phyloP scores from a whole-genome alignment of 768 basidiomycete genomes.

The Lactarius evosmus region DNA sequence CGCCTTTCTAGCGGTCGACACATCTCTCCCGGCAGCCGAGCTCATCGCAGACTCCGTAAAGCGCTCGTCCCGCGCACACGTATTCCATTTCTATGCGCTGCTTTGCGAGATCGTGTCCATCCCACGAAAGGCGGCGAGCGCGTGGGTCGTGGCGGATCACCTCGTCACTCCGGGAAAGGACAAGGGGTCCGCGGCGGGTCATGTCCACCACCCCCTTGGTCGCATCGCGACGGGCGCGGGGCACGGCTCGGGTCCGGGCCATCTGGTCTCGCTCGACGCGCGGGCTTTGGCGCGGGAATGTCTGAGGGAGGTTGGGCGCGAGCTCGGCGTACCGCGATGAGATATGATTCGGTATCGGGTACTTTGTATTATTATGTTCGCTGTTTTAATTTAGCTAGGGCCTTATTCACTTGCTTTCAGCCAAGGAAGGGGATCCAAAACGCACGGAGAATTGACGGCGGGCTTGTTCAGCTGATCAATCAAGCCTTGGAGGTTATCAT shows the following conservation, averaged over 20 bases:
- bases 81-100: constrained; percentile 84
- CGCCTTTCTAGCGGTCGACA: constrained; percentile 37
- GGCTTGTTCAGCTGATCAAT: no score
- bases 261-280: constrained; percentile 57
- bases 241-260: background rate
- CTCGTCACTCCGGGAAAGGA: constrained; percentile 4
- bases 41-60: constrained; percentile 69
- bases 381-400: no score
- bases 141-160: constrained; percentile 49
- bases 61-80: constrained; percentile 73
- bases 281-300: constrained; percentile 63
- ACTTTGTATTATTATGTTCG: no score
- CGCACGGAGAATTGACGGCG: no score
- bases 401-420: no score
- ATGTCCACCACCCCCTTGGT: background rate
- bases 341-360: no score
- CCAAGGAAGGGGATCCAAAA: no score
- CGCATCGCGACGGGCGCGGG: background rate
- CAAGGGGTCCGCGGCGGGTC: background rate
- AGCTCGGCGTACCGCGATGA: constrained; percentile 54
- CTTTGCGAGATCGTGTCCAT: constrained; percentile 78
- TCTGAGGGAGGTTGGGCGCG: constrained; percentile 65
- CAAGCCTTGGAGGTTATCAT: no score
- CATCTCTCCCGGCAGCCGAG: constrained; percentile 45
- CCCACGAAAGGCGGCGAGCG: constrained; percentile 61